A percentile compares a stretch with the other conserved stretches of the same genome.
These are phyloP conservation scores for Seiridium unicorne DNA, from an alignment of 2,329 filamentous ascomycete species.

Conservation along the genomic window DNA sequence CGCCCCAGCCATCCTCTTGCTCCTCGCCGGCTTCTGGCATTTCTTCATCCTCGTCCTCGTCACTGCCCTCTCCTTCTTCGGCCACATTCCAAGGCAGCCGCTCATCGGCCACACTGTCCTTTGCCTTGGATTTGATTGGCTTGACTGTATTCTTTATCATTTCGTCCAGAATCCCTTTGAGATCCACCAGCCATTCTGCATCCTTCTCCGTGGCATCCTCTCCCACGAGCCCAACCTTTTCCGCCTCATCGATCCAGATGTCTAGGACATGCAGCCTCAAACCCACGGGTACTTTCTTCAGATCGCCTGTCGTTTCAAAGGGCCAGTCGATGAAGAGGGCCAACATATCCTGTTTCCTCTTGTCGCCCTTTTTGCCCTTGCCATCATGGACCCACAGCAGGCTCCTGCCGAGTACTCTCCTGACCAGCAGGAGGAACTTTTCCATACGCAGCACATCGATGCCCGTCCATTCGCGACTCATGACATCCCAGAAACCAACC, in stretches of 20 bases:
- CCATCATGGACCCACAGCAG: conserved; percentile 47
- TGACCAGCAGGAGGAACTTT: conserved; percentile 85
- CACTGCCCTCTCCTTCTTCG: conserved; percentile 27
- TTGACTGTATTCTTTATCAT: conserved; percentile 64
- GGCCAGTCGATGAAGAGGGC: conserved; percentile 44
- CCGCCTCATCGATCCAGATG: conserved; percentile 87
- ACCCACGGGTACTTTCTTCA: conserved; percentile 71
- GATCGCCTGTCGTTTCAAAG: conserved; percentile 37
- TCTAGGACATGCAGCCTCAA: conserved; percentile 85
- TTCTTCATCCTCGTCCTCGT: conserved; percentile 27
- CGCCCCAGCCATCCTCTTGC: conserved; percentile 64
- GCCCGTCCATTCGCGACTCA: conserved; percentile 66
- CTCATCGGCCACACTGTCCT: conserved; percentile 71
- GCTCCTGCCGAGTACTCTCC: conserved; percentile 73
- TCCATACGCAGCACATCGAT: conserved; percentile 80
- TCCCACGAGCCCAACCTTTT: conserved; percentile 60
- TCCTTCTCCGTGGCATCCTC: conserved; percentile 27
- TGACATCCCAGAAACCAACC: conserved; percentile 68
- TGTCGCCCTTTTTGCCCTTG: conserved; percentile 17
- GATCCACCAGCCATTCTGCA: conserved; percentile 44
- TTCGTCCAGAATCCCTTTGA: conserved; percentile 55
- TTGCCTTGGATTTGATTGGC: conserved; percentile 66
- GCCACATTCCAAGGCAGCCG: conserved; percentile 64
- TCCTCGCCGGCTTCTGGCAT: conserved; percentile 36
- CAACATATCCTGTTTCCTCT: conserved; percentile 28